phyloP scores from a whole-genome alignment of 257 asterid genomes.

The Cinchona pubescens region DNA sequence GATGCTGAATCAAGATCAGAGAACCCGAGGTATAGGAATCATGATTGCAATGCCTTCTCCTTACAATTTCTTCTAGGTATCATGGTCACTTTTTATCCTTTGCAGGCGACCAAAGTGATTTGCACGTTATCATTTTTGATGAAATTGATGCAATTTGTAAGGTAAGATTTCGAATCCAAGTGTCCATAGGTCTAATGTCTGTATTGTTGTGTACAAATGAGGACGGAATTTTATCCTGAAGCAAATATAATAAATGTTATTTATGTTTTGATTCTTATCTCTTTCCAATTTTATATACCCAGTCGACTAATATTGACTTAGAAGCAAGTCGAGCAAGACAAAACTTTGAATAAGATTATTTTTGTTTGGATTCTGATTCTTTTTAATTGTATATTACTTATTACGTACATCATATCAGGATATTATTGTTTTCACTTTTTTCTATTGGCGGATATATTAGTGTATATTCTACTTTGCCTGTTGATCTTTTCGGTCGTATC shows the following conservation, averaged over 20 bases:
- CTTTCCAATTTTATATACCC: background rate
- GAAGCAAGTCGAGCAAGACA: background rate
- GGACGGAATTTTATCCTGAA: background rate
- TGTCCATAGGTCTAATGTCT: background rate
- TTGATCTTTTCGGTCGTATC: background rate
- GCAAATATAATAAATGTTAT: background rate
- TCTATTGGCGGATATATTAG: background rate
- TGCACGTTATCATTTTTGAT: conserved; percentile 96
- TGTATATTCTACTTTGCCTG: background rate
- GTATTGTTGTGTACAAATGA: background rate
- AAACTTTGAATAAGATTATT: background rate
- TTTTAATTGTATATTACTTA: too few species aligned
- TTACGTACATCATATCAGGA: background rate
- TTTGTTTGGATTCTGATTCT: background rate
- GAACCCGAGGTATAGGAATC: conserved; percentile 61
- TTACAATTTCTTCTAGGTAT: conserved; percentile 18
- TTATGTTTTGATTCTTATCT: conserved; percentile 1
- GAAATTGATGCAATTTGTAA: conserved; percentile 99
- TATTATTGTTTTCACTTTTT: background rate
- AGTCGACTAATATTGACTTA: background rate
- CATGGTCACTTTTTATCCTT: conserved; percentile 25
- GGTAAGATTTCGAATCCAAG: conserved; percentile 43
- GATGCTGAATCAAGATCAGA: conserved; percentile 98
- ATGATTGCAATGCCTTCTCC: conserved; percentile 15
- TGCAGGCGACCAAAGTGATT: conserved; percentile 96